phyloP scores from a whole-genome alignment of 257 asterid genomes.

The Solanum etuberosum region DNA sequence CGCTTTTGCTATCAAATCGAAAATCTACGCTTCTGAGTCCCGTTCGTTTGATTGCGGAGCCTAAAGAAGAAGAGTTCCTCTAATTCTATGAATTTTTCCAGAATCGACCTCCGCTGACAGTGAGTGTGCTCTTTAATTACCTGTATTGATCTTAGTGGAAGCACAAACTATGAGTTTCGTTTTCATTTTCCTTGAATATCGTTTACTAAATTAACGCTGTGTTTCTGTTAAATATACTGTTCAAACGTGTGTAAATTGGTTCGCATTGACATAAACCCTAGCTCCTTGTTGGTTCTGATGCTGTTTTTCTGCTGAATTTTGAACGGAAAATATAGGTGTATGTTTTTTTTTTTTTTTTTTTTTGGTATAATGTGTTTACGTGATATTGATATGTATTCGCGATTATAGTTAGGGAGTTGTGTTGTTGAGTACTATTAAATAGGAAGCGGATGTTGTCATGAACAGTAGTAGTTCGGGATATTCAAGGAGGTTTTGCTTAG shows the following conservation, averaged over 20 bases:
- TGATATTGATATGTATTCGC: not conserved
- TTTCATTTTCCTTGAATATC: not conserved
- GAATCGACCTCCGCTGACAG: not conserved
- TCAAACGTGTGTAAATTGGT: not conserved
- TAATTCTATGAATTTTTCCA: not conserved
- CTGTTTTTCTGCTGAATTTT: not conserved
- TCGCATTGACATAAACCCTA: not conserved
- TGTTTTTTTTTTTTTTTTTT: not conserved
- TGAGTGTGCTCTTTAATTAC: not conserved
- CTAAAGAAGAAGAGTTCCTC: not conserved
- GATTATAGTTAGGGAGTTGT: not conserved
- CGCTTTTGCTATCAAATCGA: not conserved
- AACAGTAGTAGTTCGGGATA: not conserved
- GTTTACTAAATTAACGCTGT: not conserved
- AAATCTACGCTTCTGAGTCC: not conserved
- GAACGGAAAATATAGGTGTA: not conserved
- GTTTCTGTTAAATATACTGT: not conserved
- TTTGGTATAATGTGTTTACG: not conserved
- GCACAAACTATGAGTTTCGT: not conserved
- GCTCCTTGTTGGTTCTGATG: not conserved
- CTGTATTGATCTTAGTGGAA: not conserved
- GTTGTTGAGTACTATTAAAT: not conserved
- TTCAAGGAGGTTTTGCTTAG: not conserved
- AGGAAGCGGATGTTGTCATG: not conserved
- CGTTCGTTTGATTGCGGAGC: not conserved